Base-by-base conservation (phyloP, 2,329 filamentous ascomycete species). In the Diplodia seriata region DNA sequence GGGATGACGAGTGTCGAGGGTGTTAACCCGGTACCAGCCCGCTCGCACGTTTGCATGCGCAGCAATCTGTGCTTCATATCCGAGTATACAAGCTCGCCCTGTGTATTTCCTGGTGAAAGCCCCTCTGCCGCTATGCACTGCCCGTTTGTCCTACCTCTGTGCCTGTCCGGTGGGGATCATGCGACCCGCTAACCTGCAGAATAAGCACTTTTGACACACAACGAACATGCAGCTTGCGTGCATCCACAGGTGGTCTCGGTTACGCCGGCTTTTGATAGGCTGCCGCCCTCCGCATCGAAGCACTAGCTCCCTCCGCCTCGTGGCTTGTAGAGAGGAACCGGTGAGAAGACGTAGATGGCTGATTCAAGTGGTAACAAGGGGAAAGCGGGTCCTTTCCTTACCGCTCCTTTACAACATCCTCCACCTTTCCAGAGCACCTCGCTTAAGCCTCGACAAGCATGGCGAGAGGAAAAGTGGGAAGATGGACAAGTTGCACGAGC, bases 181-280 rank as follows among this genome's bases (percentile, higher is more conserved):
- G 31, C 59, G 59, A 63, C 59, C 59, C 59, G 50, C 59, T 49
- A 33, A 63, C 59, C 18, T 49, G 59, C 59, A 53, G 59, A 63
- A 63, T 40, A 63, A 63, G 59, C 59, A 63, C 59, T 63, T 63
- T 63, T 51, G 59, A 63, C 59, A 63, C 59, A 63, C 59, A 63
- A 63, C 59, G 59, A 51, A 63, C 47, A 51, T 63, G 47, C 59
- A 63, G 43, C 26, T 29, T 20, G 43, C 47, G 43, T 33, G 47
- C 59, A 31, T 40, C 31, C 59, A 53, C 47, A n/a, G 23, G 43
- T 18, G 26, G 18, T 49, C 59, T 63, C 59, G 59, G 59, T 14
- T 63, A 63, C 14, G 59, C 18, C 31, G 47, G 9, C 59, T 26
- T 51, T 47, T 63, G 29, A 63, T 63, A 63, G 59, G 59, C 59